These are phyloP conservation scores for Favolaschia claudopus DNA, from an alignment of 768 basidiomycete genomes.

Conservation along the genomic window DNA sequence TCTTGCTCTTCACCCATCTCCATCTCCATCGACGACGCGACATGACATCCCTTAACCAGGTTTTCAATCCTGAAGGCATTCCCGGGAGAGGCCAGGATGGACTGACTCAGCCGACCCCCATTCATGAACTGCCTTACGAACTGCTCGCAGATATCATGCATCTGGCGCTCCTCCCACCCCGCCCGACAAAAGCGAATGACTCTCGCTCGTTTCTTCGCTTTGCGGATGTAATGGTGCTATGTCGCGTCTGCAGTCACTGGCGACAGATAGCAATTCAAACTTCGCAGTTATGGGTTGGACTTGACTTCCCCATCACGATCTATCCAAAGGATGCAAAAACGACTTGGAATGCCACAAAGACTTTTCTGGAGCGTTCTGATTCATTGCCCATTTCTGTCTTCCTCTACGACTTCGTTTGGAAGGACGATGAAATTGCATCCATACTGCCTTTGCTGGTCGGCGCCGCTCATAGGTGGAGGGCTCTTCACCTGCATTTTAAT, in stretches of 20 bases:
- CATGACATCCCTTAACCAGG: no score
- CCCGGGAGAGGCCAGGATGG: no score
- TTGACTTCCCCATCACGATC: neutral
- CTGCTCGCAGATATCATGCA: no score
- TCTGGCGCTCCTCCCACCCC: no score
- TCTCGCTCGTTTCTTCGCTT: no score
- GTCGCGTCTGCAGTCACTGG: slow-evolving; percentile 2
- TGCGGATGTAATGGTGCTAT: neutral
- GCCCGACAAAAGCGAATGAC: no score
- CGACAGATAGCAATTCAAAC: neutral
- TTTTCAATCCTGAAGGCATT: no score
- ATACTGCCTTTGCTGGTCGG: neutral
- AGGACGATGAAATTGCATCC: neutral
- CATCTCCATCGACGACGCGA: no score
- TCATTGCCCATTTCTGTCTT: neutral
- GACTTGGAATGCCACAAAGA: neutral
- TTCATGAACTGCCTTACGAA: no score
- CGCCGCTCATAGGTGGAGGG: slow-evolving; percentile 1
- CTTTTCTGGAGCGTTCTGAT: slow-evolving; percentile 14
- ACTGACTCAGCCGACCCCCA: no score
- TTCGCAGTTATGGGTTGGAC: neutral
- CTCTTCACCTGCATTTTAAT: neutral
- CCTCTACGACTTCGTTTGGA: neutral
- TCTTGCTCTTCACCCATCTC: no score
- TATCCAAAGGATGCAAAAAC: neutral